Base-by-base conservation (phyloP, 2,329 filamentous ascomycete genomes). In the Onygenales sp. region DNA sequence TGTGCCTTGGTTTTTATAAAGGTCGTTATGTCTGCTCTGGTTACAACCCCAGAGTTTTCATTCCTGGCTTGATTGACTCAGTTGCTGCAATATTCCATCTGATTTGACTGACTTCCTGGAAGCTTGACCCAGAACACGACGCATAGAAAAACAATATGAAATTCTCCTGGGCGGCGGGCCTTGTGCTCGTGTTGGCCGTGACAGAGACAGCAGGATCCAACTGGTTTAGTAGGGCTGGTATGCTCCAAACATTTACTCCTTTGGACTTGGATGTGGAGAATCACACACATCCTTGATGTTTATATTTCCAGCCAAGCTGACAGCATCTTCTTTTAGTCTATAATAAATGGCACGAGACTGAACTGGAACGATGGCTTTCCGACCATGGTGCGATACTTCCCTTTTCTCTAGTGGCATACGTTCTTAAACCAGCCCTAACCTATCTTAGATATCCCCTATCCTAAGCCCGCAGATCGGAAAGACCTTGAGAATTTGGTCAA, bases 331-430 rank as follows among this genome's bases (percentile, higher is more conserved):
- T 55, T 61, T 48, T 65, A 95, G 92, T 86, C 13, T 97, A 97
- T 79, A 96, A 97, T 75, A 96, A 93, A 70, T 98, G 93, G 93
- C 92, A 97, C 65, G 86, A 97, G 77, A 95, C 88, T 21, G 93
- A 98, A 78, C 83, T 98, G 33, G 92, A 98, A 76, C 83, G 91
- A 65, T 98, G 93, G 93, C 83, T 98, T 49, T 87, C 87, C 33
- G 93, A 98, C 68, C 81, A 97, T 74, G 83, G 70, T 72, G 60
- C 43, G 53, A 49, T 33, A 13, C 43, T 13, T 14, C 9, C 4
- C 7, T 31, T 32, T 44, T 17, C n/a, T 49, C 13, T 32, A 45
- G 17, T 10, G 5, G n/a, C 50, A 31, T 32, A 10, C 31, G 32
- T 6, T 27, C 6, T 7, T n/a, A 21, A 37, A 21, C 37, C 9